A percentile compares a stretch with the other conserved stretches of the same genome.
Conservation (phyloP, 192 early-diverging fungal genomes). For the Coemansia erecta region DNA sequence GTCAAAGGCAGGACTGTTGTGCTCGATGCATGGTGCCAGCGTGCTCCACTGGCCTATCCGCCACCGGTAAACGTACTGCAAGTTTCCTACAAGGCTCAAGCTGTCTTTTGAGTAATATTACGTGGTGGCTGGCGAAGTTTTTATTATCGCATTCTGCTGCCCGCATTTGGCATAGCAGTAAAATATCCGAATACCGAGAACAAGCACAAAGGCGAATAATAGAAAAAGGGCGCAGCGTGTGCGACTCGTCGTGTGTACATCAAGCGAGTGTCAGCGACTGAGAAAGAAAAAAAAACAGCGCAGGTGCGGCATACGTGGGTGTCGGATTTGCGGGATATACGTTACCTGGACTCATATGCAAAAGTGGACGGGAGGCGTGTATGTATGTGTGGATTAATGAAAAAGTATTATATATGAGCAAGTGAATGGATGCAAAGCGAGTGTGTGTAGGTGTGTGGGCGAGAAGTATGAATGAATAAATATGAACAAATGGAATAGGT, state of each 20-base stretch:
- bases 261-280: too few relatives aligned
- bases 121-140: neutral
- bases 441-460: neutral
- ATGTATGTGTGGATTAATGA: neutral
- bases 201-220: too few relatives aligned
- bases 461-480: neutral
- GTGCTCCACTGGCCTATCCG: slow-evolving; percentile 52
- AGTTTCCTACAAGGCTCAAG: neutral
- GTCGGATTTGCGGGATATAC: neutral
- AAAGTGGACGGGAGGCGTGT: neutral
- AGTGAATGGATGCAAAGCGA: slow-evolving; percentile 3
- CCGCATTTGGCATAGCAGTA: too few relatives aligned
- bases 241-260: too few relatives aligned
- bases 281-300: too few relatives aligned
- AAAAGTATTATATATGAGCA: neutral
- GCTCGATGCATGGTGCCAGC: slow-evolving; percentile 46
- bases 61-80: slow-evolving; percentile 55
- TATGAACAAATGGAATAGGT: neutral
- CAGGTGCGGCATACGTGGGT: too few relatives aligned
- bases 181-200: too few relatives aligned
- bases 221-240: too few relatives aligned
- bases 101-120: neutral
- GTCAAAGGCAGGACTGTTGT: slow-evolving; percentile 50
- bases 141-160: too few relatives aligned
- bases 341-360: neutral